phyloP scores from a whole-genome alignment of 371 early-diverging fungal species.

The Massospora cicadina region DNA sequence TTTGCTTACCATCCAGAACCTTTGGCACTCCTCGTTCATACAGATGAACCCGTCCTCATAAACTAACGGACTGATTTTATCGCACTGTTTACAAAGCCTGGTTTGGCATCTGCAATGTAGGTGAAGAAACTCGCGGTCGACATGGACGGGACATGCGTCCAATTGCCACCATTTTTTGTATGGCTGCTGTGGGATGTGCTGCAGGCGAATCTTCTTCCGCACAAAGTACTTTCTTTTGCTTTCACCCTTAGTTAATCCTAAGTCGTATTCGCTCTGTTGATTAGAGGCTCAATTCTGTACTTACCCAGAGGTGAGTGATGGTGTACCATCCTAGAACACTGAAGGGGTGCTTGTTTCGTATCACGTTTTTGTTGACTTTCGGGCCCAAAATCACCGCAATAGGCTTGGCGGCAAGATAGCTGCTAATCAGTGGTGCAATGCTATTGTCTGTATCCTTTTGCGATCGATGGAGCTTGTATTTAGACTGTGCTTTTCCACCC shows the following conservation, averaged over 20 bases:
- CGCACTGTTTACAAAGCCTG: background rate
- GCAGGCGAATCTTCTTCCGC: background rate
- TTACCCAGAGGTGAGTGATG: slow-evolving; percentile 2
- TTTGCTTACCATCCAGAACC: background rate
- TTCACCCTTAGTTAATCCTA: background rate
- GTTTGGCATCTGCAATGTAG: background rate
- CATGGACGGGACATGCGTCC: background rate
- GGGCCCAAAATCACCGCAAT: background rate
- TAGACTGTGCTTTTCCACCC: background rate
- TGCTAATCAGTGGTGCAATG: background rate
- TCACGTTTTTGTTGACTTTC: background rate
- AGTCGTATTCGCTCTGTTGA: background rate
- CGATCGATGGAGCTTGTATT: background rate
- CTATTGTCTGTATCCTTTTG: background rate
- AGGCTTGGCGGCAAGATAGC: background rate
- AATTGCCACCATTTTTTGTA: background rate
- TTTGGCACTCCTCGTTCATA: background rate
- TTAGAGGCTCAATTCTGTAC: background rate
- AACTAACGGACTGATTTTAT: background rate
- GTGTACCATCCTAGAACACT: background rate
- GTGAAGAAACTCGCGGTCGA: background rate
- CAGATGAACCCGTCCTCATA: background rate
- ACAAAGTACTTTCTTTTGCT: background rate
- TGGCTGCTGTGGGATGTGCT: background rate
- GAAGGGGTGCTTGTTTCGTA: background rate